Evolutionary conservation across 441 rosid genomes (phyloP).

Genomic region (Brassica hybrid): DNA sequence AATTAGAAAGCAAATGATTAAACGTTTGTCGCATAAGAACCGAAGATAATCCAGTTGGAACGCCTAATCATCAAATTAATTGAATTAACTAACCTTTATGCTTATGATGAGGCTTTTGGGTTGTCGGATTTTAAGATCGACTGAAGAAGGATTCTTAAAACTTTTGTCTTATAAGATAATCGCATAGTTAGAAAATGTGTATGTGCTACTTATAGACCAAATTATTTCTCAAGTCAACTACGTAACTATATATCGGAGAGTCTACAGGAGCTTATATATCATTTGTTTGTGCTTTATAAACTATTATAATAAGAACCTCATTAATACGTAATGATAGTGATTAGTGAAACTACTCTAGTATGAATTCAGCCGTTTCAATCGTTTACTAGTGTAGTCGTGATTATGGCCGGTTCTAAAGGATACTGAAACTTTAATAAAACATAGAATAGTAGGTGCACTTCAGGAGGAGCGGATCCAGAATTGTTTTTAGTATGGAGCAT

Average conservation of each 20-base stretch:
- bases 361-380: conserved; percentile 15
- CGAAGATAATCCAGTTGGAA: background rate
- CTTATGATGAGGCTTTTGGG: background rate
- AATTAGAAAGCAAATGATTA: background rate
- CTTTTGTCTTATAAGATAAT: conserved; percentile 21
- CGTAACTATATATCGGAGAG: conserved; percentile 19
- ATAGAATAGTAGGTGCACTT: background rate
- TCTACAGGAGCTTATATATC: conserved; percentile 7
- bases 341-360: conserved; percentile 16
- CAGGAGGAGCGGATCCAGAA: conserved; percentile 4
- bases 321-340: conserved; percentile 19
- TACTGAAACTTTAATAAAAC: background rate
- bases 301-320: conserved; percentile 17
- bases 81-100: conserved; percentile 24
- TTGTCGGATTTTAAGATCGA: background rate
- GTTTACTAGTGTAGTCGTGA: background rate
- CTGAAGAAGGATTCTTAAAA: background rate
- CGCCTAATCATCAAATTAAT: background rate
- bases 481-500: background rate
- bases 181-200: conserved; percentile 25
- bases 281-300: conserved; percentile 20
- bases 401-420: conserved; percentile 3
- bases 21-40: background rate
- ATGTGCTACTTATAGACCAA: conserved; percentile 24
- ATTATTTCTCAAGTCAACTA: conserved; percentile 33